Evolutionary conservation across 352 stramenopile genomes (phyloP).

Genomic region (Globisporangium paddicum): DNA sequence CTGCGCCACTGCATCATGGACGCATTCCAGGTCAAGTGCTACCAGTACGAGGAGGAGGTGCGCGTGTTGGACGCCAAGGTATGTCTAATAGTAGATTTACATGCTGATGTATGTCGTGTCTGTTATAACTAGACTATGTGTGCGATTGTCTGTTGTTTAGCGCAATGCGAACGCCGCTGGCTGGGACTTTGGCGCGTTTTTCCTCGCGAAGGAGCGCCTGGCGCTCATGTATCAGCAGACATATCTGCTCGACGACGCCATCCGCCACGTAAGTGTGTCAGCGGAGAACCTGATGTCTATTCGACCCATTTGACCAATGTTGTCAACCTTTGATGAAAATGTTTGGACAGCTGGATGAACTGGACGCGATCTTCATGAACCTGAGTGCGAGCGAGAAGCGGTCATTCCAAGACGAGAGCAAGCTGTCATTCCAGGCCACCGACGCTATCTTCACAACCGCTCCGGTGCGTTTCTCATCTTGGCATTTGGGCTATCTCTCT

Average conservation of each 20-base stretch:
- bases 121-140: background rate
- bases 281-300: no score
- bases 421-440: conserved; percentile 17
- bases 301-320: no score
- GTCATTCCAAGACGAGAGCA: conserved; percentile 16
- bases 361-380: conserved; percentile 71
- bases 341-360: conserved; percentile 58
- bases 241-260: conserved; percentile 76
- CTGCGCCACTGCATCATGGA: conserved; percentile 79
- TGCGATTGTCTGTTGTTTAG: conserved; percentile 10
- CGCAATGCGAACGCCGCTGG: conserved; percentile 26
- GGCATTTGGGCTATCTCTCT: background rate
- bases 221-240: conserved; percentile 84
- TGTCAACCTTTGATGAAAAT: background rate
- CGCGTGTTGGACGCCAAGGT: conserved; percentile 62
- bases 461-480: conserved; percentile 28
- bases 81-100: background rate
- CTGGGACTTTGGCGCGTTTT: conserved; percentile 82
- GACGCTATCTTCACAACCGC: conserved; percentile 62
- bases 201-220: conserved; percentile 71
- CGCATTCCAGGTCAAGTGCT: conserved; percentile 72
- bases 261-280: conserved; percentile 58
- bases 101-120: background rate
- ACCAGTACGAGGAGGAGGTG: conserved; percentile 76
- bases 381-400: conserved; percentile 29